Evolutionary conservation across 345 rosid genomes (phyloP).

Genomic region (Barbarea vulgaris): DNA sequence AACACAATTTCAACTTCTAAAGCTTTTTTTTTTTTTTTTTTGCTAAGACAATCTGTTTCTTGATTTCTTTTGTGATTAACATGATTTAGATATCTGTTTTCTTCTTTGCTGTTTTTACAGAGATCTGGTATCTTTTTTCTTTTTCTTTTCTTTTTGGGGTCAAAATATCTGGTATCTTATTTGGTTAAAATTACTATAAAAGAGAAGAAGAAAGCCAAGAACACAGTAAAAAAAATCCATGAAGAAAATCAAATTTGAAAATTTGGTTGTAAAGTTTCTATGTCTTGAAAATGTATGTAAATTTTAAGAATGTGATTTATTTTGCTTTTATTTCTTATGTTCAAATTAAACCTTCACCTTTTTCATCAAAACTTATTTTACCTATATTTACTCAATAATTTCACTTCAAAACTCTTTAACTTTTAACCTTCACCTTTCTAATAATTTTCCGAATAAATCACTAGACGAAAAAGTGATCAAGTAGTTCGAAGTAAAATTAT

Average conservation of each 20-base stretch:
- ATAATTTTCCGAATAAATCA: not conserved
- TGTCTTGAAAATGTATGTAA: not conserved
- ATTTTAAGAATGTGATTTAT: not conserved
- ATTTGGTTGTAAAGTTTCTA: not conserved
- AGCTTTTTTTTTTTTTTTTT: too few relatives aligned
- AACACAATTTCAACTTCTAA: too few relatives aligned
- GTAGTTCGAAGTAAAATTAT: not conserved
- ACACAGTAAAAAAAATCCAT: not conserved
- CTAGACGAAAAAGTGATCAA: not conserved
- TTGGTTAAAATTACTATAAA: not conserved
- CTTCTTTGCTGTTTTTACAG: constrained; percentile 1
- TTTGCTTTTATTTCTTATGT: not conserved
- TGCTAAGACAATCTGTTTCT: too few relatives aligned
- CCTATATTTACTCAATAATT: not conserved
- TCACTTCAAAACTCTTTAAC: not conserved
- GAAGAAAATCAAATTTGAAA: not conserved
- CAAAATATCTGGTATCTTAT: too few relatives aligned
- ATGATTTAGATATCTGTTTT: not conserved
- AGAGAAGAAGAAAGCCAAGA: not conserved
- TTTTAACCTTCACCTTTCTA: too few relatives aligned
- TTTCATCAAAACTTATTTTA: not conserved
- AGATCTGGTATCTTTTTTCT: not conserved
- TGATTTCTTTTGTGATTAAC: too few relatives aligned
- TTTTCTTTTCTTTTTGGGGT: too few relatives aligned
- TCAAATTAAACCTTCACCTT: not conserved